A percentile compares a stretch with the other conserved stretches of the same genome.
Conservation (phyloP, 179 eudicot species). For the Spergularia azorica region DNA sequence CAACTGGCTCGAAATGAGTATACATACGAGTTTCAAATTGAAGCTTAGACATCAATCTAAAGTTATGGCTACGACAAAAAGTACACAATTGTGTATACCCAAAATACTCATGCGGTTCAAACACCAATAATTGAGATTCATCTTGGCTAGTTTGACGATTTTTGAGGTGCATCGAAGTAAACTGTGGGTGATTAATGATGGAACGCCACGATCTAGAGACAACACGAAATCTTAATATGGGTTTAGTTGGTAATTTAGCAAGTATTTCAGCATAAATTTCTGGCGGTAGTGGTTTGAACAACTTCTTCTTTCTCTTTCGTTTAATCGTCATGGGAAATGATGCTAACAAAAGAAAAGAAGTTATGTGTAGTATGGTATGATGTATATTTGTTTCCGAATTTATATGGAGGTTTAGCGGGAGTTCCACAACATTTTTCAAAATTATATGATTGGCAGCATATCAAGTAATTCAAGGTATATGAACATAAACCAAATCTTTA, state of each 20-base stretch:
- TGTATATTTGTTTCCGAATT: too few species aligned
- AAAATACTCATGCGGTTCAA: background rate
- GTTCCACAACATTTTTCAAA: background rate
- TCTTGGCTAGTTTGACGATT: background rate
- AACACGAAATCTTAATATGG: slow-evolving; percentile 5
- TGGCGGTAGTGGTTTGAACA: background rate
- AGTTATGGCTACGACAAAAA: background rate
- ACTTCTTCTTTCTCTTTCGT: background rate
- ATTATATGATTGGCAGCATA: background rate
- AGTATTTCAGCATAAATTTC: slow-evolving; percentile 17
- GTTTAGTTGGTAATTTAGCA: slow-evolving; percentile 10
- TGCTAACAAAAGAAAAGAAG: too few species aligned
- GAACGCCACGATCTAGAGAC: slow-evolving; percentile 18
- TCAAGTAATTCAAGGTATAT: too few species aligned
- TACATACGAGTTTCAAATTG: background rate
- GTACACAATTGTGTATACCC: background rate
- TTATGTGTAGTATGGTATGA: too few species aligned
- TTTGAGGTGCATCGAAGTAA: background rate
- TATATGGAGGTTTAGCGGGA: too few species aligned
- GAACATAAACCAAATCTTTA: too few species aligned
- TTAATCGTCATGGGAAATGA: too few species aligned
- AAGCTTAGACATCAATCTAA: background rate
- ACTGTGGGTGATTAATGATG: slow-evolving; percentile 10
- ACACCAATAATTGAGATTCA: background rate
- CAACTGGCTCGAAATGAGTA: slow-evolving; percentile 1